Evolutionary conservation across 106 monocot species (phyloP).

Genomic region (Allium sativum): DNA sequence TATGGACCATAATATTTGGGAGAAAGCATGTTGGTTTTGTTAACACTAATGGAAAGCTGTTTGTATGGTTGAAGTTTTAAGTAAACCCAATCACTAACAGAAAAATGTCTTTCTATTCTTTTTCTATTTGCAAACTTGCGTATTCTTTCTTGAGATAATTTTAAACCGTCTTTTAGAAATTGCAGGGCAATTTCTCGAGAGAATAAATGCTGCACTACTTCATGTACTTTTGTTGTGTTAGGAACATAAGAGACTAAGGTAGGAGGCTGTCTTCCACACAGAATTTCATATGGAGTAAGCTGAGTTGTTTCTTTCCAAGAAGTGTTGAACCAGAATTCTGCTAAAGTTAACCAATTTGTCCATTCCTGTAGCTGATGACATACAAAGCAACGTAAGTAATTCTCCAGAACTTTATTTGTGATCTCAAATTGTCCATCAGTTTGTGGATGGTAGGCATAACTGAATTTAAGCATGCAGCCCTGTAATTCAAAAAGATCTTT

Average conservation of each 20-base stretch:
- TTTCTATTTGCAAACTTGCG: neutral
- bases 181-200: neutral
- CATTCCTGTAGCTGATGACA: too few relatives aligned
- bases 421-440: too few relatives aligned
- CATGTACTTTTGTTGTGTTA: neutral
- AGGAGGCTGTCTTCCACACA: neutral
- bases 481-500: too few relatives aligned
- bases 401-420: too few relatives aligned
- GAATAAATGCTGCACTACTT: neutral
- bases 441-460: too few relatives aligned
- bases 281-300: slow-evolving; percentile 4
- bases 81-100: slow-evolving; percentile 1
- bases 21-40: neutral
- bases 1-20: slow-evolving; percentile 5
- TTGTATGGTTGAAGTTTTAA: slow-evolving; percentile 13
- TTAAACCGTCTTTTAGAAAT: neutral
- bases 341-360: neutral
- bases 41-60: neutral
- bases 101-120: neutral
- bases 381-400: too few relatives aligned
- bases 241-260: neutral
- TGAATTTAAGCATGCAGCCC: too few relatives aligned
- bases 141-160: neutral
- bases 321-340: neutral
- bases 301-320: neutral